Percentiles rank a stretch among this genome's conserved stretches.
Evolutionary conservation across 2,329 filamentous ascomycete species (phyloP).

Genomic region (Penicillium concentricum): DNA sequence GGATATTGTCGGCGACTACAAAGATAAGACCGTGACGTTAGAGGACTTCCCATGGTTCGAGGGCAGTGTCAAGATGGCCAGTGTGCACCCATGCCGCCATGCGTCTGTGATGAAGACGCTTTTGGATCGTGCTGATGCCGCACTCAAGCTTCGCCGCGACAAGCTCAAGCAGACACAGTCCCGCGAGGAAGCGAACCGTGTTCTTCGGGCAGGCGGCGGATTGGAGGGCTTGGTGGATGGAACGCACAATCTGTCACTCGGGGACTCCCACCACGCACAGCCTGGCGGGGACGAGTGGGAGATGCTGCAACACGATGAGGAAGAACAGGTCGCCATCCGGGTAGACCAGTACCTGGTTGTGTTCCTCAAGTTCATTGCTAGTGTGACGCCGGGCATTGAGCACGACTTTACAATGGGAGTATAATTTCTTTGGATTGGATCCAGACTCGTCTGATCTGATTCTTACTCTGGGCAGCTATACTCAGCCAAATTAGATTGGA

Average conservation of each 20-base stretch:
- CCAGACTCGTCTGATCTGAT: neutral
- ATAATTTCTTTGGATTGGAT: conserved; percentile 43
- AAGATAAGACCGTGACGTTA: conserved; percentile 96
- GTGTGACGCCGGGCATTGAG: conserved; percentile 94
- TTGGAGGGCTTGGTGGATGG: conserved; percentile 87
- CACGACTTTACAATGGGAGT: conserved; percentile 98
- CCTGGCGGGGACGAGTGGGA: conserved; percentile 63
- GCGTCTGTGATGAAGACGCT: conserved; percentile 97
- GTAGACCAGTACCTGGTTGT: conserved; percentile 54
- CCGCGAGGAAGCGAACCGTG: conserved; percentile 30
- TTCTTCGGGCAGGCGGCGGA: conserved; percentile 45
- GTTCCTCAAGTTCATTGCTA: conserved; percentile 69
- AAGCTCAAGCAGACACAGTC: conserved; percentile 68
- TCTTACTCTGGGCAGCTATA: neutral
- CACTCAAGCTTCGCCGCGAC: conserved; percentile 81
- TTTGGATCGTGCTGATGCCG: conserved; percentile 90
- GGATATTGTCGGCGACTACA: conserved; percentile 93
- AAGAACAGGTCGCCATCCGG: conserved; percentile 49
- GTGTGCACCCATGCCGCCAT: conserved; percentile 95
- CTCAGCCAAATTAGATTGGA: neutral
- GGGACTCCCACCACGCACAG: conserved; percentile 39
- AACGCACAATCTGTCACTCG: conserved; percentile 63
- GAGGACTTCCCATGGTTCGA: conserved; percentile 97
- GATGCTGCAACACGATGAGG: conserved; percentile 53
- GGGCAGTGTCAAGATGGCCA: conserved; percentile 90